A percentile compares a stretch with the other conserved stretches of the same genome.
Conservation (phyloP, 805 yeast genomes). For the Nakazawaea holstii region DNA sequence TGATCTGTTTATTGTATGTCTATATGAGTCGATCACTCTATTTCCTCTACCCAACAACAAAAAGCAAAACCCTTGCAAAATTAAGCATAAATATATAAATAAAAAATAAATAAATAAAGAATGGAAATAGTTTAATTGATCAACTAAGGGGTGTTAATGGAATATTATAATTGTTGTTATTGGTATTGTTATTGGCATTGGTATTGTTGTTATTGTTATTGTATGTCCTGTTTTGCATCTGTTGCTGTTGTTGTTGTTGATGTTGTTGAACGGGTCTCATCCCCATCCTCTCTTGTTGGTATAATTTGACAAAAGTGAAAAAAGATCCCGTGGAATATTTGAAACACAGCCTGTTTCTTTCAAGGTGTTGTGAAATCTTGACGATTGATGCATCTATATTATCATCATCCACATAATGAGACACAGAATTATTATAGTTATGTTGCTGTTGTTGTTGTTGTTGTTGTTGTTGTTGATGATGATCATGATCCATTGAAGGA, state of each 20-base stretch:
- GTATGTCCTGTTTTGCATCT: slow-evolving; percentile 4
- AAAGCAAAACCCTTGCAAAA: too few species aligned
- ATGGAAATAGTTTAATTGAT: too few species aligned
- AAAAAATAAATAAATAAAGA: too few species aligned
- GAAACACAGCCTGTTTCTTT: background rate
- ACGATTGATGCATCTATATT: background rate
- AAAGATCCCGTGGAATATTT: background rate
- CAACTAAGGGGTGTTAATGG: too few species aligned
- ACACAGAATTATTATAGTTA: too few species aligned
- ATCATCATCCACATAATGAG: background rate
- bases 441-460: background rate
- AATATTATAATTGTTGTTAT: too few species aligned
- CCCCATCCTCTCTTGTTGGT: background rate
- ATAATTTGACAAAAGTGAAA: background rate
- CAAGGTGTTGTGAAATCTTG: background rate
- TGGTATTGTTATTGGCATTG: too few species aligned
- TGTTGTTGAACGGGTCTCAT: background rate
- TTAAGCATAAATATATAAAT: too few species aligned
- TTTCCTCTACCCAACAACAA: too few species aligned
- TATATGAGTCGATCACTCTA: too few species aligned
- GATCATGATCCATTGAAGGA: background rate
- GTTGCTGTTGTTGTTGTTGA: slow-evolving; percentile 9
- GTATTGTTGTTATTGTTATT: background rate
- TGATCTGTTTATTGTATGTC: too few species aligned
- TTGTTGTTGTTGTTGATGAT: background rate